A percentile compares a stretch with the other conserved stretches of the same genome.
phyloP scores from a whole-genome alignment of 148 eudicot species.

The Cornus suecica region DNA sequence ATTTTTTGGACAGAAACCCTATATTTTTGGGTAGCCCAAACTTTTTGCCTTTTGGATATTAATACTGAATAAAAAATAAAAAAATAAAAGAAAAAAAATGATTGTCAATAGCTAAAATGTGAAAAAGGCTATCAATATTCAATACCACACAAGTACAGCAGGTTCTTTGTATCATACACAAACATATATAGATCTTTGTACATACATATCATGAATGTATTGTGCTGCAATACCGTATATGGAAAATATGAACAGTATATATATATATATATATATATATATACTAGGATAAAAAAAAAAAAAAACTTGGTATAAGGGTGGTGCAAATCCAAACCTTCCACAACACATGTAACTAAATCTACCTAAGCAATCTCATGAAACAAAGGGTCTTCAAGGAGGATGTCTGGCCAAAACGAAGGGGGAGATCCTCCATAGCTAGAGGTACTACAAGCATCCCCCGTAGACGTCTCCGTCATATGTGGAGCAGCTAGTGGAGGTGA shows the following conservation, averaged over 20 bases:
- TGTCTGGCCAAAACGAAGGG: constrained; percentile 60
- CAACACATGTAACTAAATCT: not conserved
- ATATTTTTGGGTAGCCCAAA: no score
- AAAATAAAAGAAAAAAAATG: no score
- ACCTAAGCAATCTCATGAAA: constrained; percentile 54
- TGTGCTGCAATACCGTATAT: not conserved
- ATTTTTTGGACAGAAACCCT: no score
- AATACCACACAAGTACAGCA: not conserved
- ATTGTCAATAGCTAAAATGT: not conserved
- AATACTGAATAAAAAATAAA: no score
- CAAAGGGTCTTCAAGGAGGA: constrained; percentile 66
- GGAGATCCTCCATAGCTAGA: constrained; percentile 31
- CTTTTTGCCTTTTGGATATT: no score
- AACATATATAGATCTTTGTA: not conserved
- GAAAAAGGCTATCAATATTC: not conserved
- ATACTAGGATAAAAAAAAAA: constrained; percentile 15
- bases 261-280: not conserved
- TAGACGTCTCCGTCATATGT: constrained; percentile 20
- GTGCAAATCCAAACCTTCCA: constrained; percentile 12
- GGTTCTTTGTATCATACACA: not conserved
- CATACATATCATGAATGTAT: constrained; percentile 4
- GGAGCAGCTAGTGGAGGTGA: constrained; percentile 27
- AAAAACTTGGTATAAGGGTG: not conserved
- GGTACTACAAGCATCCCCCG: constrained; percentile 41
- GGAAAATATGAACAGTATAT: constrained; percentile 3